Evolutionary conservation across 176 grass and related monocot species (phyloP).

Genomic region (Ananas comosus): DNA sequence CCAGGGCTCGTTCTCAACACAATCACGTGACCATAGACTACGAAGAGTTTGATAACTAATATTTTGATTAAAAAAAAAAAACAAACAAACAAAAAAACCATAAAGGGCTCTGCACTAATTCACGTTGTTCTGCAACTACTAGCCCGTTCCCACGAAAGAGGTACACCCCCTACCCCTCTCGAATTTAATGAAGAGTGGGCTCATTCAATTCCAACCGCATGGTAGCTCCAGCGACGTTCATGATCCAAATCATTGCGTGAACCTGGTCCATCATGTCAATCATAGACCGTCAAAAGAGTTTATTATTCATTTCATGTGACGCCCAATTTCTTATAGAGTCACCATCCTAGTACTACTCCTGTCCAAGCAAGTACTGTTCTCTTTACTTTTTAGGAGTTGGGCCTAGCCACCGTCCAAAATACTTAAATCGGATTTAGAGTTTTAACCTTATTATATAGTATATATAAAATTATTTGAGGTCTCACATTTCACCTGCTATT

Average conservation of each 20-base stretch:
- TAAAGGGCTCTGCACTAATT: neutral
- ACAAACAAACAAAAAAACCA: neutral
- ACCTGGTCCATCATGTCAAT: neutral
- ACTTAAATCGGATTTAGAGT: no score
- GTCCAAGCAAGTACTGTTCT: no score
- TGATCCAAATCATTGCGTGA: neutral
- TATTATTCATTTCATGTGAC: no score
- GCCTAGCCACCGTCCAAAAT: no score
- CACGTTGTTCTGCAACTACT: neutral
- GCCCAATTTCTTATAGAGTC: no score
- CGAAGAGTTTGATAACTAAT: neutral
- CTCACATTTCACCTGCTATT: no score
- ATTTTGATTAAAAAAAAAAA: neutral
- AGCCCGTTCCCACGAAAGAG: neutral
- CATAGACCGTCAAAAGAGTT: neutral
- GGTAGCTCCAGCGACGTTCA: neutral
- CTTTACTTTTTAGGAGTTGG: no score
- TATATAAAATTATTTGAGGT: no score
- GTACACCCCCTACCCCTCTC: neutral
- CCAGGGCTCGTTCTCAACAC: neutral
- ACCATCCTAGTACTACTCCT: no score
- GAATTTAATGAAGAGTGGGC: neutral
- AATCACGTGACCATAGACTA: neutral
- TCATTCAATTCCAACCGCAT: conserved; percentile 1
- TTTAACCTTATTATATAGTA: no score